These are phyloP conservation scores for Emmonsia crescens DNA, from an alignment of 2,329 filamentous ascomycete species.

Conservation along the genomic window DNA sequence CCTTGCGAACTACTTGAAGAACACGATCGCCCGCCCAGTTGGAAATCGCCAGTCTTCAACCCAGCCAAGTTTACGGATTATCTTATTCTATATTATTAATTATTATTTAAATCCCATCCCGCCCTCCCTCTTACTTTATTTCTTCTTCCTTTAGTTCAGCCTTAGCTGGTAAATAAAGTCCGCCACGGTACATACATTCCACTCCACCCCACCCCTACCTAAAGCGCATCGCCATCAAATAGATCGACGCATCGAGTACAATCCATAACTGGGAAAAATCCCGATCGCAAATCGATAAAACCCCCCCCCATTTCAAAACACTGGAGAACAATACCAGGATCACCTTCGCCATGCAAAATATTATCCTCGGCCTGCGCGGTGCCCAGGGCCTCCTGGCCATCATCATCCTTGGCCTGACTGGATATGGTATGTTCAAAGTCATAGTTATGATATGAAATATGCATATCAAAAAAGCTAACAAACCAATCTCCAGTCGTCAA, in stretches of 20 bases:
- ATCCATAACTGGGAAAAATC: not conserved
- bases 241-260: not conserved
- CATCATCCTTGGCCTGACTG: slow-evolving; percentile 63
- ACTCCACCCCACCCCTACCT: too few relatives aligned
- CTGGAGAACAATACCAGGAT: not conserved
- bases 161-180: too few relatives aligned
- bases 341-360: slow-evolving; percentile 2
- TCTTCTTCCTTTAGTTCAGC: too few relatives aligned
- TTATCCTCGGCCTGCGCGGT: slow-evolving; percentile 41
- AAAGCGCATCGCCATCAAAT: too few relatives aligned
- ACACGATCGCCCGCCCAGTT: not conserved
- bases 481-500: slow-evolving; percentile 40
- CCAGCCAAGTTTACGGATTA: not conserved
- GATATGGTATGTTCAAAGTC: slow-evolving; percentile 49
- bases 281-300: not conserved
- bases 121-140: not conserved
- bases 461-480: not conserved
- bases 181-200: too few relatives aligned
- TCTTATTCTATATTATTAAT: not conserved
- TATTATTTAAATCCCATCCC: not conserved
- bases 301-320: not conserved
- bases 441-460: slow-evolving; percentile 3
- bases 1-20: not conserved
- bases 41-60: not conserved
- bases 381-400: slow-evolving; percentile 58